Conservation (phyloP, 257 asterid species). For the Rubia yunnanensis region DNA sequence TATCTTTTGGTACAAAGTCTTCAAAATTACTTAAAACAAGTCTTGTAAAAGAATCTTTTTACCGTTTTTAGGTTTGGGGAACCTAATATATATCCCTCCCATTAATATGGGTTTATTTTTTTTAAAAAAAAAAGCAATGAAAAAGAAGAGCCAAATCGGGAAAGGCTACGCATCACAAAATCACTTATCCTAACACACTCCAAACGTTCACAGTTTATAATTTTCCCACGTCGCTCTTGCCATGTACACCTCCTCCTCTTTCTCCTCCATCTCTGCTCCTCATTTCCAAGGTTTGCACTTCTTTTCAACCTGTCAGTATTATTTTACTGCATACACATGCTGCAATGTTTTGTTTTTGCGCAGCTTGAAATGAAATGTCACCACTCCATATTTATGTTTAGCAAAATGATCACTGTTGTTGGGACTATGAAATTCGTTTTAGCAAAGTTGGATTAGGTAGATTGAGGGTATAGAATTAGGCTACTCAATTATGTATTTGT, state of each 20-base stretch:
- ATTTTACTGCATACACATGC: background rate
- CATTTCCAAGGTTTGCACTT: background rate
- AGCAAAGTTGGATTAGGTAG: background rate
- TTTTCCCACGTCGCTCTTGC: constrained; percentile 7
- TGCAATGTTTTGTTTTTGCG: background rate
- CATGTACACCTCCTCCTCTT: background rate
- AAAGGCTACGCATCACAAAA: constrained; percentile 8
- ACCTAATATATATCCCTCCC: too few relatives aligned
- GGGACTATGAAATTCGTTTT: too few relatives aligned
- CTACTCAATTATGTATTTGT: background rate
- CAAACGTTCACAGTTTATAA: background rate
- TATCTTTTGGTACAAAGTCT: too few relatives aligned
- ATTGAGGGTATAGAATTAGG: background rate
- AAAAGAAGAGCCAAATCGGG: background rate
- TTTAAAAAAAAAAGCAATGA: too few relatives aligned
- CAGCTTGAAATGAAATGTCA: background rate
- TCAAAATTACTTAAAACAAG: too few relatives aligned
- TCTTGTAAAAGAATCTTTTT: too few relatives aligned
- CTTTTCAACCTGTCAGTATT: too few relatives aligned
- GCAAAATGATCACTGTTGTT: too few relatives aligned
- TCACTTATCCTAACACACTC: constrained; percentile 9
- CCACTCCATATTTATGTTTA: too few relatives aligned
- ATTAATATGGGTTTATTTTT: too few relatives aligned
- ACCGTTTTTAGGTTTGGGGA: too few relatives aligned
- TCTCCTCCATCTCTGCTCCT: background rate